A percentile compares a stretch with the other conserved stretches of the same genome.
Conservation (phyloP, 495 filamentous ascomycete species). For the Xylaria curta region DNA sequence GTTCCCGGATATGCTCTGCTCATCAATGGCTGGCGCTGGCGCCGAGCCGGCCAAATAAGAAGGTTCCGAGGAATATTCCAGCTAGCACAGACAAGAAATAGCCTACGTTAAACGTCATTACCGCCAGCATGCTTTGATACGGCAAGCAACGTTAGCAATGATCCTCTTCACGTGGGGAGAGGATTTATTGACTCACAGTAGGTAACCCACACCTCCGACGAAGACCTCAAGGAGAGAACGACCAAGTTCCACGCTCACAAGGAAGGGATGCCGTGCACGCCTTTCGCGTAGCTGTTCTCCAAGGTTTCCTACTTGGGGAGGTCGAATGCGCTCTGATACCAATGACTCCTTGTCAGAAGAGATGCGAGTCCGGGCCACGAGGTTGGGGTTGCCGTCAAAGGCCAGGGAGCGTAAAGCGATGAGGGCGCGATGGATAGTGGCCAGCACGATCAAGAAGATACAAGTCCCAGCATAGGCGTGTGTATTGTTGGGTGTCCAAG, state of each 20-base stretch:
- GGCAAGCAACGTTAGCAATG: slow-evolving; percentile 16
- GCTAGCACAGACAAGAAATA: slow-evolving; percentile 81
- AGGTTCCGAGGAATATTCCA: slow-evolving; percentile 76
- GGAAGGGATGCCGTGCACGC: slow-evolving; percentile 35
- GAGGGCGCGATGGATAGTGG: slow-evolving; percentile 66
- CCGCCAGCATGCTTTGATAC: slow-evolving; percentile 74
- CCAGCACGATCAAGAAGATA: slow-evolving; percentile 74
- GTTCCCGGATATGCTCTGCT: slow-evolving; percentile 5
- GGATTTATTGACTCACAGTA: slow-evolving; percentile 65
- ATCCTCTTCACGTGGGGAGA: not conserved
- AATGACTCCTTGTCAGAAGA: not conserved
- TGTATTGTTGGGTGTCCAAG: slow-evolving; percentile 67
- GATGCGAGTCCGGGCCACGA: not conserved
- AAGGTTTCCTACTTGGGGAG: not conserved
- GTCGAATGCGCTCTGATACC: not conserved
- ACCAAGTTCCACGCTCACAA: slow-evolving; percentile 31
- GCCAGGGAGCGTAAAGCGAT: slow-evolving; percentile 55
- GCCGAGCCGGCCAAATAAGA: slow-evolving; percentile 68
- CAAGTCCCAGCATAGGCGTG: slow-evolving; percentile 77
- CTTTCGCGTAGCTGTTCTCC: slow-evolving; percentile 12
- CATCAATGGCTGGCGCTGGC: slow-evolving; percentile 32
- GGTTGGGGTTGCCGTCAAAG: not conserved
- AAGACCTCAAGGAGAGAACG: slow-evolving; percentile 57
- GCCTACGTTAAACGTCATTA: slow-evolving; percentile 89
- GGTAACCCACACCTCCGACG: slow-evolving; percentile 71